phyloP scores from a whole-genome alignment of 192 early-diverging fungal species.

The Anaeromyces robustus region DNA sequence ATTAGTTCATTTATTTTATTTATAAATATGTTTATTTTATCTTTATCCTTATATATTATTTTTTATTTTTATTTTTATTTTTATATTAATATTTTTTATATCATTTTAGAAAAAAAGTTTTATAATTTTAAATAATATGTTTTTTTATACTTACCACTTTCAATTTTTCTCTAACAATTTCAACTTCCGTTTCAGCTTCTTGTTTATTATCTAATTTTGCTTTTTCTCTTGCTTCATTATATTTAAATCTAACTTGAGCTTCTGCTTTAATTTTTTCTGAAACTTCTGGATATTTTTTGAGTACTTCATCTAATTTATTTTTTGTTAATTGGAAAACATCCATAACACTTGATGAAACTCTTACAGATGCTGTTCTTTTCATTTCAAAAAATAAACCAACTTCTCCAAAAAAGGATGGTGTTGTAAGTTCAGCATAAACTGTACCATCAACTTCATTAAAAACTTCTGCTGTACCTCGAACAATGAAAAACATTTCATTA shows the following conservation, averaged over 20 bases:
- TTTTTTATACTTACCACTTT: slow-evolving; percentile 16
- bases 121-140: too few species aligned
- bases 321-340: slow-evolving; percentile 30
- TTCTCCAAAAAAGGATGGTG: slow-evolving; percentile 35
- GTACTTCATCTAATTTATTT: slow-evolving; percentile 19
- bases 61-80: too few species aligned
- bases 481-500: slow-evolving; percentile 35
- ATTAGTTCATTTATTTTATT: too few species aligned
- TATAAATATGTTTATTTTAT: too few species aligned
- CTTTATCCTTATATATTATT: too few species aligned
- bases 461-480: slow-evolving; percentile 24
- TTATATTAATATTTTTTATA: too few species aligned
- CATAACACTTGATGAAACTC: slow-evolving; percentile 12
- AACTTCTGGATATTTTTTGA: slow-evolving; percentile 26
- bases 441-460: slow-evolving; percentile 21
- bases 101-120: too few species aligned
- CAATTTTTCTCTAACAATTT: slow-evolving; percentile 33
- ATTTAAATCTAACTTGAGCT: slow-evolving; percentile 21
- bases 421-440: slow-evolving; percentile 26
- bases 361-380: slow-evolving; percentile 29
- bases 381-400: slow-evolving; percentile 28
- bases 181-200: slow-evolving; percentile 24
- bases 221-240: slow-evolving; percentile 25
- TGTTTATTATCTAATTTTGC: slow-evolving; percentile 10
- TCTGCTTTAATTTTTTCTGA: slow-evolving; percentile 22